Conservation (phyloP, 2,329 filamentous ascomycete genomes). For the Pezicula rhizophila region DNA sequence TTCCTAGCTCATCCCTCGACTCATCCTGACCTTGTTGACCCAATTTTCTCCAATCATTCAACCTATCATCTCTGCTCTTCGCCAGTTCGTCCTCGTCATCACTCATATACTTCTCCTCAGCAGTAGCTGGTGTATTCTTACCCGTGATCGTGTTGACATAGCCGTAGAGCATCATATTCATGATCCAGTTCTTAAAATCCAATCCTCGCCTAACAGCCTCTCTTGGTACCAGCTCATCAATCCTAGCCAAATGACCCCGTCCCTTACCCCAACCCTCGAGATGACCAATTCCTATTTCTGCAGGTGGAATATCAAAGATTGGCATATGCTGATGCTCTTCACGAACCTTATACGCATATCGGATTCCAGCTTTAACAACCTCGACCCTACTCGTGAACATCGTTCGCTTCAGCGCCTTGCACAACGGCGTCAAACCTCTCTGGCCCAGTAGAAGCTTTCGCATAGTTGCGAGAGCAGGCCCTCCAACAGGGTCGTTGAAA, state of each 20-base stretch:
- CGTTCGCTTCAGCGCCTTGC: conserved; percentile 52
- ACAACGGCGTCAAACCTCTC: conserved; percentile 48
- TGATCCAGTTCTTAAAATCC: conserved; percentile 45
- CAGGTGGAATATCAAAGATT: conserved; percentile 45
- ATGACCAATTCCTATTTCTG: conserved; percentile 46
- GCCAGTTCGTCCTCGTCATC: conserved; percentile 34
- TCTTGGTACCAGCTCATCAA: conserved; percentile 52
- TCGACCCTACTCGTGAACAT: conserved; percentile 44
- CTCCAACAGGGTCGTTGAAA: conserved; percentile 57
- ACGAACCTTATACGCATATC: conserved; percentile 43
- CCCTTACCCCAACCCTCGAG: conserved; percentile 51
- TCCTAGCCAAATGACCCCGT: conserved; percentile 40
- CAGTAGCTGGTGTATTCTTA: conserved; percentile 42
- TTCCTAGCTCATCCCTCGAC: too few relatives aligned
- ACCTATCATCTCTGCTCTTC: neutral
- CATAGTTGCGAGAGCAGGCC: conserved; percentile 43
- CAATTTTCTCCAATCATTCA: neutral
- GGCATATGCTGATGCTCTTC: conserved; percentile 14
- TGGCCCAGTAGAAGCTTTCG: conserved; percentile 56
- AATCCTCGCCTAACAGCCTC: conserved; percentile 50
- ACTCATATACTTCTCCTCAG: conserved; percentile 45
- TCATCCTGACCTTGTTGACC: neutral
- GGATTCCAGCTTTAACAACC: conserved; percentile 48
- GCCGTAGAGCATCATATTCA: conserved; percentile 58
- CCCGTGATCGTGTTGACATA: conserved; percentile 48